phyloP scores from a whole-genome alignment of 495 filamentous ascomycete genomes.

The Penicillium roqueforti region DNA sequence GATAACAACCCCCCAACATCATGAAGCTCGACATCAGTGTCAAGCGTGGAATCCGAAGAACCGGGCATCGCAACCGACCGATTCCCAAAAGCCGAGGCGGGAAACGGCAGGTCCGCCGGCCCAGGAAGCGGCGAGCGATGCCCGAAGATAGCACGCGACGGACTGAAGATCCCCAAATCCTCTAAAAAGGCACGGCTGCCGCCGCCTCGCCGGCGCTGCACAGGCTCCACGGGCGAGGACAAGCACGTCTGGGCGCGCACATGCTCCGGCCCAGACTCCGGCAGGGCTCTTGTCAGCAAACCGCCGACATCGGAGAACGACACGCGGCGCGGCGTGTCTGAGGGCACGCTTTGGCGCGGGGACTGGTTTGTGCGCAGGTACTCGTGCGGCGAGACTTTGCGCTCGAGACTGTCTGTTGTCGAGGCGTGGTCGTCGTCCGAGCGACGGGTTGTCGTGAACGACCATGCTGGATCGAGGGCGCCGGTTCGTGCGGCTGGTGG shows the following conservation, averaged over 20 bases:
- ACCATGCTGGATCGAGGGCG: conserved; percentile 31
- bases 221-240: neutral
- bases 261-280: neutral
- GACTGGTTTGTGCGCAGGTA: conserved; percentile 33
- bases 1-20: conserved; percentile 54
- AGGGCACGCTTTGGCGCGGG: conserved; percentile 13
- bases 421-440: conserved; percentile 31
- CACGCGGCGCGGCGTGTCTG: conserved; percentile 39
- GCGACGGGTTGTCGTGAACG: conserved; percentile 23
- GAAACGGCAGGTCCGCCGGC: neutral
- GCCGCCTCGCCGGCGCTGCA: conserved; percentile 20
- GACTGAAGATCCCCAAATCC: conserved; percentile 49
- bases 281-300: conserved; percentile 37
- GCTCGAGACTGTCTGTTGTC: conserved; percentile 30
- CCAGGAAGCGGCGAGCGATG: neutral
- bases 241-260: neutral
- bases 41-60: conserved; percentile 20
- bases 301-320: conserved; percentile 74
- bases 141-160: neutral
- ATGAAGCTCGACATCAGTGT: conserved; percentile 39
- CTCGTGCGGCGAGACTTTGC: conserved; percentile 36
- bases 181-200: conserved; percentile 54
- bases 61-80: conserved; percentile 3
- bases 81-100: neutral
- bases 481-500: conserved; percentile 24